Evolutionary conservation across 306 rosid genomes (phyloP).

Genomic region (Echinosophora koreensis): DNA sequence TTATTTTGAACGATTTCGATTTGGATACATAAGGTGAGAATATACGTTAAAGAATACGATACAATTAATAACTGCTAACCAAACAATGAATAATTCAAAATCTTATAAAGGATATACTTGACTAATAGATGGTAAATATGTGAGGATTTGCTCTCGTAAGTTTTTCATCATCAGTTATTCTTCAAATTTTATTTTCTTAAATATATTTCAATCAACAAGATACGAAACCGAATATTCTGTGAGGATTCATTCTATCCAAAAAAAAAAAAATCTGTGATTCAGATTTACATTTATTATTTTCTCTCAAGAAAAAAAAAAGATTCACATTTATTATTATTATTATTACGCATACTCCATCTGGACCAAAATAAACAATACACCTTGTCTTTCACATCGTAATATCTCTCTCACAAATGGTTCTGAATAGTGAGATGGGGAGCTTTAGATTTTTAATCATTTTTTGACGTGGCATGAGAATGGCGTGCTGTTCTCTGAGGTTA

Average conservation of each 20-base stretch:
- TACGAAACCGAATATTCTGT: not conserved
- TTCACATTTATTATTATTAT: not conserved
- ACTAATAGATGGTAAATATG: not conserved
- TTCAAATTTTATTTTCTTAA: too few species aligned
- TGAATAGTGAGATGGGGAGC: not conserved
- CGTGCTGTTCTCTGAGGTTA: not conserved
- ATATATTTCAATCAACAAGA: too few species aligned
- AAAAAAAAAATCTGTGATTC: too few species aligned
- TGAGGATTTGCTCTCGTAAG: not conserved
- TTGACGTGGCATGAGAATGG: conserved; percentile 20
- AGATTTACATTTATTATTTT: too few species aligned
- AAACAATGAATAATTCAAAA: not conserved
- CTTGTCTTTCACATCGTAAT: not conserved
- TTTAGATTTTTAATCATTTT: not conserved
- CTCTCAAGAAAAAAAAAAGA: too few species aligned
- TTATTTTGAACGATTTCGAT: not conserved
- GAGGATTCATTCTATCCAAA: not conserved
- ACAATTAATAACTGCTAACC: too few species aligned
- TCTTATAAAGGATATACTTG: not conserved
- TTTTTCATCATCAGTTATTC: not conserved
- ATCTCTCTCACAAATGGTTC: not conserved
- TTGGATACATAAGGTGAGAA: not conserved
- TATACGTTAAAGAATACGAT: not conserved
- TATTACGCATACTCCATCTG: not conserved
- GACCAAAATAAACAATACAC: not conserved